A percentile compares a stretch with the other conserved stretches of the same genome.
Evolutionary conservation across 2,329 filamentous ascomycete species (phyloP).

Genomic region (Escovopsis sp.): DNA sequence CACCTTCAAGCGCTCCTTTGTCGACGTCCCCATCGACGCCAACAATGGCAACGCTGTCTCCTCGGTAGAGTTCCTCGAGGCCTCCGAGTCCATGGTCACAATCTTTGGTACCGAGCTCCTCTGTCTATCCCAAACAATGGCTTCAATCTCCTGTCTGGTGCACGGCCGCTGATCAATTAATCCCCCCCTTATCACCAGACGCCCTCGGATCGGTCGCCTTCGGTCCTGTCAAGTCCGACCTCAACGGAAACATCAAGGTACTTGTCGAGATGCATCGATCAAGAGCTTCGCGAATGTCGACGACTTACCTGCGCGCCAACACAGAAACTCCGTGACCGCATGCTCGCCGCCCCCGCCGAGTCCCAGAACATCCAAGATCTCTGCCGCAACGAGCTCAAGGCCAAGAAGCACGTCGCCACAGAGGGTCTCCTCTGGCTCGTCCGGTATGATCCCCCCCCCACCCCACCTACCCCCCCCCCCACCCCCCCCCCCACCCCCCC

Average conservation of each 20-base stretch:
- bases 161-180: slow-evolving; percentile 11
- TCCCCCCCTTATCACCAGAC: slow-evolving; percentile 25
- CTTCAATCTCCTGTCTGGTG: not conserved
- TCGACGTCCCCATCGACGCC: slow-evolving; percentile 62
- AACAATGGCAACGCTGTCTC: slow-evolving; percentile 62
- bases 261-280: not conserved
- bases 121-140: not conserved
- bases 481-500: too few species aligned
- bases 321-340: slow-evolving; percentile 79
- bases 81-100: slow-evolving; percentile 70
- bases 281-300: not conserved
- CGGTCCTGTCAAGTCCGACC: slow-evolving; percentile 78
- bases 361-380: slow-evolving; percentile 79
- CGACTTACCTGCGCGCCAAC: slow-evolving; percentile 7
- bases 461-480: not conserved
- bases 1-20: slow-evolving; percentile 70
- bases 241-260: slow-evolving; percentile 84
- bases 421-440: slow-evolving; percentile 86
- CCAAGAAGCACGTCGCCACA: slow-evolving; percentile 74
- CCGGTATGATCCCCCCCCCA: slow-evolving; percentile 41
- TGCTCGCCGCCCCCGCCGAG: slow-evolving; percentile 60
- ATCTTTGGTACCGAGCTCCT: slow-evolving; percentile 55
- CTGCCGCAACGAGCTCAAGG: slow-evolving; percentile 72
- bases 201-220: slow-evolving; percentile 61
- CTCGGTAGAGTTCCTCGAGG: slow-evolving; percentile 81